A percentile compares a stretch with the other conserved stretches of the same genome.
Conservation (phyloP, 2,329 filamentous ascomycete species). For the Dactylellina leptospora region DNA sequence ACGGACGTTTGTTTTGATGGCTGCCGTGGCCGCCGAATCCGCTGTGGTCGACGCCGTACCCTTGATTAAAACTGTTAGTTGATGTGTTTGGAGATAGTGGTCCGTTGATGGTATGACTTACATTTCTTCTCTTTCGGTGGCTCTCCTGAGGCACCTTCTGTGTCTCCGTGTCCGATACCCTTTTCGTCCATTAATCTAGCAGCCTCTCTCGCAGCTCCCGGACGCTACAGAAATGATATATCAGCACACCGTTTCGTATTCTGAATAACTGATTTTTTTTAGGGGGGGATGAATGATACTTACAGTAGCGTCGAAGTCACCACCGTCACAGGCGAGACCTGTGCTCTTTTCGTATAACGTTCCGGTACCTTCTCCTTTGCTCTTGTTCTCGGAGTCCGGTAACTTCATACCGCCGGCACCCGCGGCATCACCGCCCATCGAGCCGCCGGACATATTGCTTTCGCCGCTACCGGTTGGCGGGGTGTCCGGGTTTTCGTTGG, state of each 20-base stretch:
- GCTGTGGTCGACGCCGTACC: conserved; percentile 53
- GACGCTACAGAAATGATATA: conserved; percentile 59
- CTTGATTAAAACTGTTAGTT: conserved; percentile 35
- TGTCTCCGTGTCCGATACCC: conserved; percentile 61
- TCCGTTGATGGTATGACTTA: conserved; percentile 1
- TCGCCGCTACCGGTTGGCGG: conserved; percentile 53
- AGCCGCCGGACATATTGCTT: conserved; percentile 41
- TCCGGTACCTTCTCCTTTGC: conserved; percentile 64
- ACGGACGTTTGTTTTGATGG: conserved; percentile 43
- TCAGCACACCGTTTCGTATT: no score
- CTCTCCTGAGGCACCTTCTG: conserved; percentile 52
- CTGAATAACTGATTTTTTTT: no score
- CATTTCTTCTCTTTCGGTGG: conserved; percentile 45
- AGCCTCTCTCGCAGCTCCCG: conserved; percentile 73
- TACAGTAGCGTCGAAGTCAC: conserved; percentile 70
- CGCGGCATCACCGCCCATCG: conserved; percentile 57
- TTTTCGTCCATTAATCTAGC: conserved; percentile 70
- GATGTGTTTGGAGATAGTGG: neutral
- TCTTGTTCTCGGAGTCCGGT: conserved; percentile 58
- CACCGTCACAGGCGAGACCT: conserved; percentile 71
- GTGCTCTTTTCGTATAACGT: conserved; percentile 68
- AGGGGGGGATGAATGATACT: no score
- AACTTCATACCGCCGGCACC: conserved; percentile 56
- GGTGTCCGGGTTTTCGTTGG: conserved; percentile 57
- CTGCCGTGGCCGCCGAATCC: conserved; percentile 43